A percentile compares a stretch with the other conserved stretches of the same genome.
phyloP scores from a whole-genome alignment of 2,329 filamentous ascomycete genomes.

The Hawksworthiomyces lignivorus region DNA sequence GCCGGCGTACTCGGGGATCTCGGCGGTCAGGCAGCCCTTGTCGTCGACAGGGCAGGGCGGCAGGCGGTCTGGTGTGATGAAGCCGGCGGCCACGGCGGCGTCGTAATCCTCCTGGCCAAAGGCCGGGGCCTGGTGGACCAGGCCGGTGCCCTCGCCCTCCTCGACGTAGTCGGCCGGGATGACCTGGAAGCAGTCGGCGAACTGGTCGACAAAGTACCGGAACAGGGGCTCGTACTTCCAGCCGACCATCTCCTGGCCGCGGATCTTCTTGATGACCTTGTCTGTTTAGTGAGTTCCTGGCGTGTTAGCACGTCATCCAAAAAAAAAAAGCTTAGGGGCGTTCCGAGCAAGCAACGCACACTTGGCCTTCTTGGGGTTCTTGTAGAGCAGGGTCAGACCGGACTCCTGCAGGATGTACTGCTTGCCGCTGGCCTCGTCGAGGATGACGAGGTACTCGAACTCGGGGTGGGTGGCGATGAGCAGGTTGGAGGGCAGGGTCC shows the following conservation, averaged over 20 bases:
- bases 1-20: conserved; percentile 73
- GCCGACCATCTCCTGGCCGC: conserved; percentile 76
- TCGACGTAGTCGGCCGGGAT: conserved; percentile 82
- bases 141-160: conserved; percentile 81
- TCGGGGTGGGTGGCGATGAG: conserved; percentile 65
- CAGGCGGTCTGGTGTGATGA: conserved; percentile 66
- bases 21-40: conserved; percentile 65
- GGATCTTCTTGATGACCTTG: conserved; percentile 70
- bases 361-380: conserved; percentile 92
- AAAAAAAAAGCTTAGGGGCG: conserved; percentile 22
- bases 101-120: conserved; percentile 97
- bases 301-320: no score
- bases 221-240: conserved; percentile 89
- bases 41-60: conserved; percentile 93
- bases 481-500: conserved; percentile 74
- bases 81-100: conserved; percentile 65
- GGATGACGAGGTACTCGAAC: conserved; percentile 77
- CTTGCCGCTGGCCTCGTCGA: conserved; percentile 73
- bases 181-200: conserved; percentile 78
- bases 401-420: conserved; percentile 81
- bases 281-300: conserved; percentile 23
- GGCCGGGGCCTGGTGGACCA: conserved; percentile 88
- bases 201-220: conserved; percentile 81
- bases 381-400: conserved; percentile 75
- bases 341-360: no score